Base-by-base conservation (phyloP, 176 grass and related monocot genomes). In the Otatea glauca region DNA sequence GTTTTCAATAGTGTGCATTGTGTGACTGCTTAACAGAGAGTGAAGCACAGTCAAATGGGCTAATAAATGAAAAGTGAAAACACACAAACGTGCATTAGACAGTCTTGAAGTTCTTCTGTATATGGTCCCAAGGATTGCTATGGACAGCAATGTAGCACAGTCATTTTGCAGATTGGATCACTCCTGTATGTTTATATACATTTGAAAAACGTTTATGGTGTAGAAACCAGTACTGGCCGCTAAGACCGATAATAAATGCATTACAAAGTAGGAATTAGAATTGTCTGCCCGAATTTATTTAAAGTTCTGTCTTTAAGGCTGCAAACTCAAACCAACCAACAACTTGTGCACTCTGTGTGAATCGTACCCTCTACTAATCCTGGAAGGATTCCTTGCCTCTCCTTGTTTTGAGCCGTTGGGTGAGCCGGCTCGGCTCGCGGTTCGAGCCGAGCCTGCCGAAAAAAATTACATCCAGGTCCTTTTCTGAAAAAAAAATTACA, bases 201-300 rank as follows among this genome's bases (percentile, higher is more conserved):
- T 62, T 41, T 70, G 32, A 47, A 53, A 81, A 56, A 74, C 38
- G 17, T 44, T 35, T 17, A 21, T 76, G 18, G 61, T 8, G 7
- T 48, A 64, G 75, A 61, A 86, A 32, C 56, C 42, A 73, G 61
- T 72, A 81, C 38, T 24, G 67, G 49, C 24, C 7, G 18, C 14
- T 6, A 27, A 63, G 14, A 29, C 34, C 34, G 23, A 81, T 44
- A 42, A 72, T 88, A 72, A 88, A 88, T 88, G 80, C 74, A 65
- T 5, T 54, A 45, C 55, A 78, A 64, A 83, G 74, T 88, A 84
- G 47, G 62, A 84, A 56, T 18, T 74, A 48, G 64, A 70, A 16
- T 38, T 32, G 21, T 1, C 32, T 41, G 21, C 18, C 71, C 25
- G 37, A 37, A 47, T 72, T 61, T 59, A 56, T 56, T 72, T 35